phyloP scores from a whole-genome alignment of 2,329 filamentous ascomycete genomes.

The Dactylellina sp. region DNA sequence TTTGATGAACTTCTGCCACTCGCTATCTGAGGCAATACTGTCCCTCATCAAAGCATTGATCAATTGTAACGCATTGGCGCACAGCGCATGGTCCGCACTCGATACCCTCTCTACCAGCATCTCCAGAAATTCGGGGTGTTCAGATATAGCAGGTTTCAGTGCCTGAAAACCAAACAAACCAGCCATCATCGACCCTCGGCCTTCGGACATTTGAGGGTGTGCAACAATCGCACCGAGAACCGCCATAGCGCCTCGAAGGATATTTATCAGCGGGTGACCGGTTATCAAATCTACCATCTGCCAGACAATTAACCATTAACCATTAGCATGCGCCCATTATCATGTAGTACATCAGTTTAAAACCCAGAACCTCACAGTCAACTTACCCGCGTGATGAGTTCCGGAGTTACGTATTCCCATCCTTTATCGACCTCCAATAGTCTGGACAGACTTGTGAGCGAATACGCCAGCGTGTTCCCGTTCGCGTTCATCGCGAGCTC shows the following conservation, averaged over 20 bases:
- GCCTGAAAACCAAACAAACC: conserved; percentile 87
- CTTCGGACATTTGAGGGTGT: conserved; percentile 75
- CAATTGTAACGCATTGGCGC: conserved; percentile 92
- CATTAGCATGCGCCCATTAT: conserved; percentile 62
- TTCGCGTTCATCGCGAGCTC: conserved; percentile 84
- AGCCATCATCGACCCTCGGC: conserved; percentile 66
- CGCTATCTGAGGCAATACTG: conserved; percentile 83
- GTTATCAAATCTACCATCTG: conserved; percentile 89
- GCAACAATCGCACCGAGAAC: conserved; percentile 94
- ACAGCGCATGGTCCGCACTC: conserved; percentile 93
- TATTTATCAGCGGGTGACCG: conserved; percentile 95
- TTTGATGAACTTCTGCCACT: conserved; percentile 97
- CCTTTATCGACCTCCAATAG: conserved; percentile 96
- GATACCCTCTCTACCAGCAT: conserved; percentile 91
- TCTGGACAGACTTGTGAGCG: conserved; percentile 86
- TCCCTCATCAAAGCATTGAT: conserved; percentile 96
- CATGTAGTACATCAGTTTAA: conserved; percentile 19
- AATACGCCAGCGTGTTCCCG: conserved; percentile 96
- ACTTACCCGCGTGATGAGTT: conserved; percentile 72
- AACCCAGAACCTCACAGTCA: conserved; percentile 12
- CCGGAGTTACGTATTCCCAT: conserved; percentile 77
- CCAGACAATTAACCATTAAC: conserved; percentile 26
- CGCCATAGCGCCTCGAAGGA: conserved; percentile 94
- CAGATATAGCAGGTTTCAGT: conserved; percentile 88
- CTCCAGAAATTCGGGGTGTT: conserved; percentile 93